Conservation (phyloP, 2,329 filamentous ascomycete genomes). For the Ophiostoma ips region DNA sequence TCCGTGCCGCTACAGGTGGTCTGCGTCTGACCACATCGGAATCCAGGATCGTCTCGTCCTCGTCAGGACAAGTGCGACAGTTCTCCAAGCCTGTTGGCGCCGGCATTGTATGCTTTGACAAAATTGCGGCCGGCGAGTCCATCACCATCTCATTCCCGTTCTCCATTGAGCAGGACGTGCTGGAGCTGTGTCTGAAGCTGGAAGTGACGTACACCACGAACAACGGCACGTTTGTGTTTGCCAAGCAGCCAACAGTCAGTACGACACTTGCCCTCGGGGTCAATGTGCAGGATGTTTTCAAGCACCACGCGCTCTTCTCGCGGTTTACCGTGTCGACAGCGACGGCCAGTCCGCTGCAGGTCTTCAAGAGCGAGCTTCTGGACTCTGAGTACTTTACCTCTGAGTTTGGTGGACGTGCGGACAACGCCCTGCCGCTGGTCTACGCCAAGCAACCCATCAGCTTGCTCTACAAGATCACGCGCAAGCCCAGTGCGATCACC, state of each 20-base stretch:
- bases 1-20: slow-evolving; percentile 52
- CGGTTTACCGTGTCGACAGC: slow-evolving; percentile 83
- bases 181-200: slow-evolving; percentile 57
- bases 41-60: slow-evolving; percentile 32
- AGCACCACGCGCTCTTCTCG: slow-evolving; percentile 67
- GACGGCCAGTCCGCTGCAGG: slow-evolving; percentile 55
- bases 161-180: slow-evolving; percentile 63
- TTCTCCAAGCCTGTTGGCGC: slow-evolving; percentile 34
- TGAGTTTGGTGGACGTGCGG: slow-evolving; percentile 13
- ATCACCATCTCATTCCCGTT: slow-evolving; percentile 62
- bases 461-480: slow-evolving; percentile 63
- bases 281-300: slow-evolving; percentile 94
- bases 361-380: slow-evolving; percentile 57
- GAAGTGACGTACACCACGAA: slow-evolving; percentile 62
- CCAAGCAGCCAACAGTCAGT: slow-evolving; percentile 47
- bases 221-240: slow-evolving; percentile 49
- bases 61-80: slow-evolving; percentile 15
- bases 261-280: slow-evolving; percentile 77
- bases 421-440: slow-evolving; percentile 40
- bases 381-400: slow-evolving; percentile 57
- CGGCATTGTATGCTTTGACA: slow-evolving; percentile 36
- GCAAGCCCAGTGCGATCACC: slow-evolving; percentile 26
- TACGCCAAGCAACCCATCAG: slow-evolving; percentile 73
- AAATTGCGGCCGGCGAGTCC: slow-evolving; percentile 29
- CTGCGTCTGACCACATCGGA: slow-evolving; percentile 49